phyloP scores from a whole-genome alignment of 2,329 filamentous ascomycete genomes.

The Furcasterigmium sp. region DNA sequence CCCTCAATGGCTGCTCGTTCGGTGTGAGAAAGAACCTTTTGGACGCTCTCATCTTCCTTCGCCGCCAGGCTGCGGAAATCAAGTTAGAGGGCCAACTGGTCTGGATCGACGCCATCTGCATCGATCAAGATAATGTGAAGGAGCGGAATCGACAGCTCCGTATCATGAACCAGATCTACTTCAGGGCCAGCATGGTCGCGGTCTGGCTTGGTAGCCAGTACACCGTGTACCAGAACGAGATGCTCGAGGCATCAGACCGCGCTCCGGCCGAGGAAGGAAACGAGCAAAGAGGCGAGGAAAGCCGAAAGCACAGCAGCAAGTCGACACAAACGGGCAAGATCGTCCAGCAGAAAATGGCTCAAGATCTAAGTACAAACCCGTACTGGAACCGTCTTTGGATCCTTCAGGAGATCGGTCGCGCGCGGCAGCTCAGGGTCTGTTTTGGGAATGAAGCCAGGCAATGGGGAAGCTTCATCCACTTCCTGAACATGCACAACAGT shows the following conservation, averaged over 20 bases:
- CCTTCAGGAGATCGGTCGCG: conserved; percentile 20
- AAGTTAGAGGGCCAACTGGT: conserved; percentile 1
- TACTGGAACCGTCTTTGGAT: conserved; percentile 11
- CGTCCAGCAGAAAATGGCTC: conserved; percentile 5
- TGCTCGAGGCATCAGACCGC: too few species aligned
- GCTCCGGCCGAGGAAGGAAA: too few species aligned
- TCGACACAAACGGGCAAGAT: too few species aligned
- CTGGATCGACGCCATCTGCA: conserved; percentile 15
- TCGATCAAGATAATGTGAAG: conserved; percentile 11
- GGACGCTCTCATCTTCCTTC: conserved; percentile 12
- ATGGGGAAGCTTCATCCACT: conserved; percentile 13
- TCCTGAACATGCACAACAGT: conserved; percentile 9
- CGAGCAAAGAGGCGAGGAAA: too few species aligned
- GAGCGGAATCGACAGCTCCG: conserved; percentile 12
- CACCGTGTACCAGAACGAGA: neutral
- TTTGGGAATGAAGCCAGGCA: conserved; percentile 11
- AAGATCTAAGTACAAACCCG: conserved; percentile 1
- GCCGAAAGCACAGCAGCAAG: too few species aligned
- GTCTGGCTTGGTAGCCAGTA: conserved; percentile 9
- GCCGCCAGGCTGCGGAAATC: neutral
- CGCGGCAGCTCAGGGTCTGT: conserved; percentile 15
- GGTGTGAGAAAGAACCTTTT: conserved; percentile 10
- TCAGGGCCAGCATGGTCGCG: conserved; percentile 3
- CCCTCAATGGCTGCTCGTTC: conserved; percentile 10
- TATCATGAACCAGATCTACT: conserved; percentile 13